Conservation (phyloP, 805 yeast species). For the Saturnispora halmiae region DNA sequence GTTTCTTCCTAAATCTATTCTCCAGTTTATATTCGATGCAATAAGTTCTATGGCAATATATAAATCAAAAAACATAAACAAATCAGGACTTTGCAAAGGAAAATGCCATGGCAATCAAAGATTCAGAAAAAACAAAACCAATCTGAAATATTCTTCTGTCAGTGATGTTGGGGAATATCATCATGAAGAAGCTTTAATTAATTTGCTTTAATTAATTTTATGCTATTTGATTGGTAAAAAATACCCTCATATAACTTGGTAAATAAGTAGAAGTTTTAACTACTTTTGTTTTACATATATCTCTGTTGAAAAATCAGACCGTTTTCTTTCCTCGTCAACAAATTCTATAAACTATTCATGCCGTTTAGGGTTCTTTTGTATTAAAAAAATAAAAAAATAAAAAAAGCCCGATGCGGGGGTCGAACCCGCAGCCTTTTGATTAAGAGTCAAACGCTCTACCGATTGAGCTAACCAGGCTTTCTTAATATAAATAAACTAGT, state of each 20-base stretch:
- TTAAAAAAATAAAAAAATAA: neutral
- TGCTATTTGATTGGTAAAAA: too few relatives aligned
- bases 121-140: neutral
- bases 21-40: neutral
- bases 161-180: neutral
- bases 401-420: conserved; percentile 17
- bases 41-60: neutral
- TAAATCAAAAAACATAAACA: neutral
- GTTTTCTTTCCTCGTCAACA: too few relatives aligned
- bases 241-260: too few relatives aligned
- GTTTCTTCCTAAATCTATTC: neutral
- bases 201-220: neutral
- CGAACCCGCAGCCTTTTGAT: conserved; percentile 19
- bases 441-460: conserved; percentile 19
- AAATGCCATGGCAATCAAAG: neutral
- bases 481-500: neutral
- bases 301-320: too few relatives aligned
- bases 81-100: neutral
- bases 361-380: too few relatives aligned
- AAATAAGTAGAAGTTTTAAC: too few relatives aligned
- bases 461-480: conserved; percentile 17
- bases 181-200: neutral
- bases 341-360: too few relatives aligned
- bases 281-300: too few relatives aligned
- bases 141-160: neutral